These are phyloP conservation scores for Cryptosporidium baileyi DNA, from an alignment of 169 alveolate genomes.

Conservation along the genomic window DNA sequence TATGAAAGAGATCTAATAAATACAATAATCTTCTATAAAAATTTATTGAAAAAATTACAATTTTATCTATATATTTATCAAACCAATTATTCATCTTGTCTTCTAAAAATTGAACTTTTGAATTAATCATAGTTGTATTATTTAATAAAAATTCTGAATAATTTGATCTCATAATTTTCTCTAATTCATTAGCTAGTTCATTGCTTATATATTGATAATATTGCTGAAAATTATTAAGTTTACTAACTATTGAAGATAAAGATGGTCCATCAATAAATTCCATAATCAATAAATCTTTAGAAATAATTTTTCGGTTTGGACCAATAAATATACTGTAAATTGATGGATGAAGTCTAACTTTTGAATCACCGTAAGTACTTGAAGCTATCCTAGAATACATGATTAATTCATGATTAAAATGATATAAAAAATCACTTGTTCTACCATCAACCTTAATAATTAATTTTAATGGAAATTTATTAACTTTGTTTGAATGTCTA, in stretches of 20 bases:
- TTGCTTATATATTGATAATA: background rate
- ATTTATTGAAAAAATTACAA: slow-evolving; percentile 30
- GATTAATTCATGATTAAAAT: slow-evolving; percentile 42
- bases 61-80: background rate
- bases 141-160: background rate
- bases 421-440: slow-evolving; percentile 51
- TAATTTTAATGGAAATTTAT: slow-evolving; percentile 22
- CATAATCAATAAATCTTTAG: slow-evolving; percentile 32
- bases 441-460: slow-evolving; percentile 55
- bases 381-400: slow-evolving; percentile 51
- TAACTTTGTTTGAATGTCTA: slow-evolving; percentile 1
- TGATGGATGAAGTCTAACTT: slow-evolving; percentile 42
- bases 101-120: background rate
- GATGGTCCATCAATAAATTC: slow-evolving; percentile 55
- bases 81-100: slow-evolving; percentile 10
- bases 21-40: slow-evolving; percentile 32
- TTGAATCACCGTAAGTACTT: slow-evolving; percentile 33
- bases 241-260: slow-evolving; percentile 7
- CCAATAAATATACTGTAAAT: slow-evolving; percentile 26
- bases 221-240: background rate
- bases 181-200: background rate
- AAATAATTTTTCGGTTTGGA: slow-evolving; percentile 6
- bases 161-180: background rate
- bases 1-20: slow-evolving; percentile 46
- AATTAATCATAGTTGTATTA: background rate